phyloP scores from a whole-genome alignment of 345 rosid species.

The Reutealis trisperma region DNA sequence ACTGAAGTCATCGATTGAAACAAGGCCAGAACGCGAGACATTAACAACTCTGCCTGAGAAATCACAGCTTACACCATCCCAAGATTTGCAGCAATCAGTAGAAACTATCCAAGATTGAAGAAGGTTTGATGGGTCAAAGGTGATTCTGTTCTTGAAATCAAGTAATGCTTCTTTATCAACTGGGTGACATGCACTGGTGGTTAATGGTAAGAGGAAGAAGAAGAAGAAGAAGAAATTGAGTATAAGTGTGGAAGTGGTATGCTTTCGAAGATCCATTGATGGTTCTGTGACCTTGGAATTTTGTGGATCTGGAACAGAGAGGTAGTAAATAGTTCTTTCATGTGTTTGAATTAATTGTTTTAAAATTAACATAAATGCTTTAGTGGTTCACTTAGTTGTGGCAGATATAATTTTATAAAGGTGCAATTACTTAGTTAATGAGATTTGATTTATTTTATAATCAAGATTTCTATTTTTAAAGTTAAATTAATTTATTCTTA shows the following conservation, averaged over 20 bases:
- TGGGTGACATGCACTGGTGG: conserved; percentile 34
- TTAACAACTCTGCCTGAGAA: conserved; percentile 47
- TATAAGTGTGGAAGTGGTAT: conserved; percentile 1
- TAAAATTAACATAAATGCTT: no score
- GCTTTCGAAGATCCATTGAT: conserved; percentile 25
- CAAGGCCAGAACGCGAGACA: conserved; percentile 43
- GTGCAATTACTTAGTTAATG: no score
- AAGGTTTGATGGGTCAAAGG: conserved; percentile 51
- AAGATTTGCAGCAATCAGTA: conserved; percentile 52
- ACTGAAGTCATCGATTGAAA: conserved; percentile 31
- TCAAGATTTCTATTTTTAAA: no score
- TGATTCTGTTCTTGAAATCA: conserved; percentile 50
- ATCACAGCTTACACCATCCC: conserved; percentile 57
- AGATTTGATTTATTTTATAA: no score
- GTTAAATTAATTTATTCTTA: no score
- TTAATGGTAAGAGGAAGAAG: conserved; percentile 1
- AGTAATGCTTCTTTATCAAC: conserved; percentile 53
- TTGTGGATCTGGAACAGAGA: neutral
- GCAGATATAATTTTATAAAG: no score
- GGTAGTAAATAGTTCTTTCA: neutral
- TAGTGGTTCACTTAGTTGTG: no score
- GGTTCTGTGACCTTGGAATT: conserved; percentile 2
- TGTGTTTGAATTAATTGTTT: conserved; percentile 15
- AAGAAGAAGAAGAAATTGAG: conserved; percentile 4
- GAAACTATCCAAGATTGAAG: conserved; percentile 46